Base-by-base conservation (phyloP, 192 early-diverging fungal species). In the Dissophora globulifera region DNA sequence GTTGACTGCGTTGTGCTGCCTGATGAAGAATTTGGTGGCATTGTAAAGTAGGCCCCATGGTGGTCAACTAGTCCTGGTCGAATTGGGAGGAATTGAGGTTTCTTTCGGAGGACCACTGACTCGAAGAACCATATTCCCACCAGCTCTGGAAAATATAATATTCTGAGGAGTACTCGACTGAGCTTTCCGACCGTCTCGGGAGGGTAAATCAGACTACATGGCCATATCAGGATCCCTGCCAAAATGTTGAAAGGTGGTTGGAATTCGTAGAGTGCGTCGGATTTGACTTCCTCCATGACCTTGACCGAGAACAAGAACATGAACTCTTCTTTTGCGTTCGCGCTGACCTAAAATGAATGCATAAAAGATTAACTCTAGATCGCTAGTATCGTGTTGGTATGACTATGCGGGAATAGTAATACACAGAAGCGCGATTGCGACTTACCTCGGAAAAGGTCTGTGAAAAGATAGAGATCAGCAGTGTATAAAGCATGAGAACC, bases 261-360 rank as follows among this genome's bases (percentile, higher is more conserved):
- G 32, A 72, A 82, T 42, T 82, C 80, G 29, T 69, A 82, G 2
- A 78, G 41, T 26, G 69, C 67, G 12, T 82, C 80, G 25, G 74
- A 78, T 33, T 78, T 78, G 45, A 82, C 76, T 23, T 82, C 63
- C 20, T 82, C 80, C 63, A 82, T 70, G 22, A 78, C 74, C 43
- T 82, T 82, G 67, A 82, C 76, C 19, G 68, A 78, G 31, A 78
- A 78, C 46, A 82, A 38, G 46, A 72, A 82, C 50, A 82, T 78
- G 50, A 78, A 82, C 47, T 82, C 80, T 51, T 82, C 80, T 32
- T 82, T 68, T 33, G 80, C 80, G 17, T 82, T 82, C 9, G 68
- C 67, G 54, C 76, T 82, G 30, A 82, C 76, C 52, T 69, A 67
- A 50, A 17, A 25, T 7, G 30, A n/a, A n/a, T n/a, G n/a, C n/a